Base-by-base conservation (phyloP, 176 grass and related monocot genomes). In the Carex littledalei region DNA sequence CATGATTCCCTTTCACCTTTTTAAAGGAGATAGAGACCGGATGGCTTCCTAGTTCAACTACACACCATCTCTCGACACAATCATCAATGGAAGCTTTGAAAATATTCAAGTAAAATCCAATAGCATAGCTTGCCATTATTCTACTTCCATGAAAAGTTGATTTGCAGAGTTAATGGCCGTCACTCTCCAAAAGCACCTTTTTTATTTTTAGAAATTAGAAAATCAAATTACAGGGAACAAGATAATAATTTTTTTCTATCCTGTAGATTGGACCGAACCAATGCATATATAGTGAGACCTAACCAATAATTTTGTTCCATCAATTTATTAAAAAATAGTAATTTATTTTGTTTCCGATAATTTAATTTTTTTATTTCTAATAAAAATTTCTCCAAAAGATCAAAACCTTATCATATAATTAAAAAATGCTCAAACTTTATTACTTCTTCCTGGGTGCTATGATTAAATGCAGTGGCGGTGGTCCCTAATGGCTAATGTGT, bases 1-100 rank as follows among this genome's bases (percentile, higher is more conserved):
- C 45, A 77, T 77, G 20, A 77, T 78, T 78, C 52, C 50, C 74
- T 57, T 78, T 78, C 74, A 65, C 59, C 29, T 82, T 81, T 60
- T 63, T 8, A 82, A 82, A 63, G 21, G 56, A 50, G 79, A 82
- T 50, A 43, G 65, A 45, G 79, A 82, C 79, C 18, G 79, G 79
- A 65, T 82, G 58, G 79, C 58, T 82, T 82, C 35, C 59, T 82
- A 64, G 37, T 82, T 65, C 17, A 15, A 65, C 41, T 45, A 43
- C 55, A 43, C 59, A 63, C 4, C 78, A 64, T 81, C 49, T 24
- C 8, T 43, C 13, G 57, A 41, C 34, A 47, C 12, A 82, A 82
- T 82, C 79, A 82, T 82, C 35, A 56, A 82, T 15, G 3, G n/a
- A 65, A 63, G 41, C 74, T 78, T 78, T 15, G 74, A 57, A 78